Evolutionary conservation across 441 rosid genomes (phyloP), one percentile per base, ranked within the genome.

Genomic region (Jatropha multifida): DNA sequence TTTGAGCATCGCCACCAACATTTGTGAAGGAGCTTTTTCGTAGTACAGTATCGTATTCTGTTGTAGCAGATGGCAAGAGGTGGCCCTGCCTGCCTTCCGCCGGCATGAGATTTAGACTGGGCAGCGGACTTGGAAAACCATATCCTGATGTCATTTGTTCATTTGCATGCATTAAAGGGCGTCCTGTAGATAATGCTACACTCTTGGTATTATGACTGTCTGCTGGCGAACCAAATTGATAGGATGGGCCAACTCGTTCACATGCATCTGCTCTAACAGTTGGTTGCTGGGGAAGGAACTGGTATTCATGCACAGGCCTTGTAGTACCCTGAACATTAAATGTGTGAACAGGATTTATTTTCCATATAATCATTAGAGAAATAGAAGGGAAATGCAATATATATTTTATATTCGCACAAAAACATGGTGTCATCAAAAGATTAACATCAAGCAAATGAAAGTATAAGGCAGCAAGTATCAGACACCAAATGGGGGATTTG

Each of bases 211-310:
- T 85, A 49, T 84, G 79, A 78, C 61, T 63, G 66, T 89, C 96
- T 68, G 65, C 49, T 1, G 89, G 85, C 37, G 85, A 83, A 73
- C 83, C 86, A 78, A 71, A 86, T 42, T 81, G 87, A 72, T 79
- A 81, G 10, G 88, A 78, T 4, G 85, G 82, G 64, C 85, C 85
- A 79, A 73, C 87, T 88, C 89, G 88, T 72, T 88, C 94, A 56
- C 81, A 79, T 71, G 81, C 79, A 61, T 92, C 94, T 54, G 85
- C 71, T 81, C 88, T 85, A 55, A 86, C 88, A 77, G 90, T 87
- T 70, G 97, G 96, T 81, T 86, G 85, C 85, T 93, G 92, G 0
- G 94, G 99, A 82, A 94, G 90, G 79, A 94, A 94, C 85, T 94
- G 97, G 76, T 93, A 94, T 73, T 94, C 98, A 77, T 86, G 97